These are phyloP conservation scores for Aspergillus japonicus DNA, from an alignment of 2,329 filamentous ascomycete species.

Conservation along the genomic window DNA sequence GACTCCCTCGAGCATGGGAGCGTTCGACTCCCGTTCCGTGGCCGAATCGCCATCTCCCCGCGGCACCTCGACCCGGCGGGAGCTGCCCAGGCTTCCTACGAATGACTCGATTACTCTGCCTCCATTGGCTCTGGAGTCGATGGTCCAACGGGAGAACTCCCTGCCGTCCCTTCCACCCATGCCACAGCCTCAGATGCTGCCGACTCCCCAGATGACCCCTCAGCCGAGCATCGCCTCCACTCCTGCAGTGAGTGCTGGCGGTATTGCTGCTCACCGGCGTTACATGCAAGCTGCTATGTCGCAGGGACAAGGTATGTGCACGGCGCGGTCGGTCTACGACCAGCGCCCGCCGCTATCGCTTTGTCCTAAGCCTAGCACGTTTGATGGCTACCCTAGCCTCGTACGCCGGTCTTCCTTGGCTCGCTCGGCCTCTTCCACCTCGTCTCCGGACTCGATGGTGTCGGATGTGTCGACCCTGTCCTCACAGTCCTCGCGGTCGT, in stretches of 20 bases:
- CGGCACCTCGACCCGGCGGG: constrained; percentile 11
- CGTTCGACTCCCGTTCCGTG: constrained; percentile 26
- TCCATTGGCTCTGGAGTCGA: constrained; percentile 53
- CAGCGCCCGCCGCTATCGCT: constrained; percentile 43
- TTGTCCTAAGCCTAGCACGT: constrained; percentile 37
- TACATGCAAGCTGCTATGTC: constrained; percentile 61
- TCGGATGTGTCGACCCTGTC: constrained; percentile 59
- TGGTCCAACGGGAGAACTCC: constrained; percentile 43
- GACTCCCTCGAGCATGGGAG: constrained; percentile 27
- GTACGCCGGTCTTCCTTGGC: constrained; percentile 50
- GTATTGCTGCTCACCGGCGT: constrained; percentile 50
- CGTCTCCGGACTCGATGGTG: constrained; percentile 63
- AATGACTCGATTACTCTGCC: constrained; percentile 25
- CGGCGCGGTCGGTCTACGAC: constrained; percentile 58
- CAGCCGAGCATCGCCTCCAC: constrained; percentile 53
- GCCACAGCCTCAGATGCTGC: constrained; percentile 55
- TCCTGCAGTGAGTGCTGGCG: constrained; percentile 61
- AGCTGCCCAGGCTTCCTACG: constrained; percentile 13
- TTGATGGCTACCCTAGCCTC: constrained; percentile 51
- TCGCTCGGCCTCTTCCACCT: constrained; percentile 53
- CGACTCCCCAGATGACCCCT: constrained; percentile 63
- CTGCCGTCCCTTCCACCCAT: constrained; percentile 53
- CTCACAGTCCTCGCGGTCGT: constrained; percentile 54
- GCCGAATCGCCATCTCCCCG: constrained; percentile 34
- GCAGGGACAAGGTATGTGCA: constrained; percentile 54